These are phyloP conservation scores for Monosporozyma aerobia DNA, from an alignment of 805 yeast species.

Conservation along the genomic window DNA sequence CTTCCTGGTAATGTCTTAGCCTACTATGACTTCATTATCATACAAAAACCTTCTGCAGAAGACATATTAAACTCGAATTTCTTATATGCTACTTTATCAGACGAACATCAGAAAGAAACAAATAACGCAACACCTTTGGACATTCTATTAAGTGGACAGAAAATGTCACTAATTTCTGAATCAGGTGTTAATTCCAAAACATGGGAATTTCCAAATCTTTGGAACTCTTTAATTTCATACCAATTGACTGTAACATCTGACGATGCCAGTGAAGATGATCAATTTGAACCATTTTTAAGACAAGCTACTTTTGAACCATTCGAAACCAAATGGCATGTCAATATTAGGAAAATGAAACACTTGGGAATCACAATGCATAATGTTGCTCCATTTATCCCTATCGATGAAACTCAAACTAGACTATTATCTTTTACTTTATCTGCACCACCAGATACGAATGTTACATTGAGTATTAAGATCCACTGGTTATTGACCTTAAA, in stretches of 20 bases:
- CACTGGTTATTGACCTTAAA: slow-evolving; percentile 42
- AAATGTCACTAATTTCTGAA: background rate
- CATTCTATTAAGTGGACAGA: slow-evolving; percentile 8
- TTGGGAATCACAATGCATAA: slow-evolving; percentile 44
- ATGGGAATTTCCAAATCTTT: slow-evolving; percentile 21
- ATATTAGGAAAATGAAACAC: slow-evolving; percentile 35
- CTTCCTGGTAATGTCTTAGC: slow-evolving; percentile 33
- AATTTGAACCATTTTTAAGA: slow-evolving; percentile 54
- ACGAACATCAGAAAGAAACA: background rate
- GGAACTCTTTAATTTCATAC: slow-evolving; percentile 24
- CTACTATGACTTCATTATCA: slow-evolving; percentile 41
- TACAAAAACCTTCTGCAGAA: slow-evolving; percentile 30
- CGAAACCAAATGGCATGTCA: slow-evolving; percentile 75
- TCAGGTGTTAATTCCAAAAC: slow-evolving; percentile 5
- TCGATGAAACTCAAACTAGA: slow-evolving; percentile 13
- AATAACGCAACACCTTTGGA: slow-evolving; percentile 8
- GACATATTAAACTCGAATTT: slow-evolving; percentile 11
- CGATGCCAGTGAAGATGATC: background rate
- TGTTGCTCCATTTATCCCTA: slow-evolving; percentile 60
- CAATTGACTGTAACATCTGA: slow-evolving; percentile 7
- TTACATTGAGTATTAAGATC: slow-evolving; percentile 12
- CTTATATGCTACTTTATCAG: slow-evolving; percentile 14
- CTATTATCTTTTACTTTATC: slow-evolving; percentile 17
- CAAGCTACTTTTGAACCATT: slow-evolving; percentile 56
- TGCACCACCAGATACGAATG: slow-evolving; percentile 15